Conservation (phyloP, 257 asterid species). For the Lycium barbarum region DNA sequence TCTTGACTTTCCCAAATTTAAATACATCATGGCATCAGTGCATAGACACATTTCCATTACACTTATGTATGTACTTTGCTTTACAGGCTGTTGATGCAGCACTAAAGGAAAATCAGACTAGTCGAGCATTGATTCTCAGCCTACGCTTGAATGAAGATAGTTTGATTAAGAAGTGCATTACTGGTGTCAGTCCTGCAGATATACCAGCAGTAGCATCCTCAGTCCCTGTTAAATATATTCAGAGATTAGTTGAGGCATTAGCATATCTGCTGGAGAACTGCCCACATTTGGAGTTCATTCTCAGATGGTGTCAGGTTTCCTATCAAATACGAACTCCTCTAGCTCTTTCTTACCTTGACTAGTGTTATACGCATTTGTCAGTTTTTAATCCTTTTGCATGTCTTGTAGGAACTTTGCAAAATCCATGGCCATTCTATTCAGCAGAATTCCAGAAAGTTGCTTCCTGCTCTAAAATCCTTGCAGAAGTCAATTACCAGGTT, state of each 20-base stretch:
- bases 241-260: slow-evolving; percentile 84
- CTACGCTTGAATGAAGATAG: slow-evolving; percentile 91
- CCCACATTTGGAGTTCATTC: slow-evolving; percentile 90
- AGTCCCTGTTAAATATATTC: slow-evolving; percentile 78
- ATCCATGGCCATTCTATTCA: slow-evolving; percentile 78
- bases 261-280: slow-evolving; percentile 84
- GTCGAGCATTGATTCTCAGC: slow-evolving; percentile 83
- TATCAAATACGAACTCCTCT: slow-evolving; percentile 13
- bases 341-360: neutral
- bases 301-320: slow-evolving; percentile 89
- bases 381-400: slow-evolving; percentile 26
- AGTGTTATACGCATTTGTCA: neutral
- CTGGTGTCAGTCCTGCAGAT: slow-evolving; percentile 71
- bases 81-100: slow-evolving; percentile 91
- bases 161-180: slow-evolving; percentile 80
- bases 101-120: slow-evolving; percentile 62
- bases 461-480: slow-evolving; percentile 86
- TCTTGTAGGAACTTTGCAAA: slow-evolving; percentile 75
- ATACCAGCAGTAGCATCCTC: slow-evolving; percentile 83
- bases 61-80: slow-evolving; percentile 26
- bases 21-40: slow-evolving; percentile 2
- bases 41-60: neutral
- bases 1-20: neutral
- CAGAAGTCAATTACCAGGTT: slow-evolving; percentile 79
- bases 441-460: slow-evolving; percentile 78